These are phyloP conservation scores for Tulasnella sp. DNA, from an alignment of 768 basidiomycete species.

Conservation along the genomic window DNA sequence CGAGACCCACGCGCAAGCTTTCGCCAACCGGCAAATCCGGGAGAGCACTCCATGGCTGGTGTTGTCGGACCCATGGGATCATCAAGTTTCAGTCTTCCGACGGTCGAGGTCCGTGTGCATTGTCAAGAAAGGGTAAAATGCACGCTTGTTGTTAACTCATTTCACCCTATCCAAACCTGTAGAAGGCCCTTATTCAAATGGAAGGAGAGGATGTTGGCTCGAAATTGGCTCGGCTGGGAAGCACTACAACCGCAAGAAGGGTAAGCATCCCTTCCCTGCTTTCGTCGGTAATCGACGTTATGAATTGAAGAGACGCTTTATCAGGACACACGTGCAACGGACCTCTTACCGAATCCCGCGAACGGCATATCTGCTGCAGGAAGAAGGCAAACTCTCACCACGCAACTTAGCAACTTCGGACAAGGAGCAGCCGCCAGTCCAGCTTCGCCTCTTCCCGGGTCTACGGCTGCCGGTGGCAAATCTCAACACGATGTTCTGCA, in stretches of 20 bases:
- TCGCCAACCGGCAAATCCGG: constrained; percentile 40
- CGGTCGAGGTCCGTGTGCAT: constrained; percentile 41
- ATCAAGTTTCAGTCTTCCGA: constrained; percentile 74
- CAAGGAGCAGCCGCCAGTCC: background rate
- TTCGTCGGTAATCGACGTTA: background rate
- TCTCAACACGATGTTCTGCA: constrained; percentile 65
- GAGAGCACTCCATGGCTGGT: constrained; percentile 39
- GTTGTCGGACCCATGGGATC: constrained; percentile 90
- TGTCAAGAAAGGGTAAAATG: background rate
- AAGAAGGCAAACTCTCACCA: background rate
- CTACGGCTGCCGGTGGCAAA: constrained; percentile 25
- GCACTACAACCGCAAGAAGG: constrained; percentile 19
- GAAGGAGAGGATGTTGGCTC: constrained; percentile 39
- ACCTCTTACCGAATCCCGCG: background rate
- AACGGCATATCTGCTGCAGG: background rate
- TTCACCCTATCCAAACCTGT: background rate
- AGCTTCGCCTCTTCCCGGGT: background rate
- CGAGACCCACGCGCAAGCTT: constrained; percentile 83
- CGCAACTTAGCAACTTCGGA: background rate
- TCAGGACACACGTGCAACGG: constrained; percentile 5
- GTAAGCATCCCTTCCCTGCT: background rate
- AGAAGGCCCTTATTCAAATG: constrained; percentile 75
- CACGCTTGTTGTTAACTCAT: background rate
- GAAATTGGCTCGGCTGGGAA: background rate
- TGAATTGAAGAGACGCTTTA: background rate